A percentile compares a stretch with the other conserved stretches of the same genome.
Conservation (phyloP, 345 rosid species). For the Euphorbia peplus region DNA sequence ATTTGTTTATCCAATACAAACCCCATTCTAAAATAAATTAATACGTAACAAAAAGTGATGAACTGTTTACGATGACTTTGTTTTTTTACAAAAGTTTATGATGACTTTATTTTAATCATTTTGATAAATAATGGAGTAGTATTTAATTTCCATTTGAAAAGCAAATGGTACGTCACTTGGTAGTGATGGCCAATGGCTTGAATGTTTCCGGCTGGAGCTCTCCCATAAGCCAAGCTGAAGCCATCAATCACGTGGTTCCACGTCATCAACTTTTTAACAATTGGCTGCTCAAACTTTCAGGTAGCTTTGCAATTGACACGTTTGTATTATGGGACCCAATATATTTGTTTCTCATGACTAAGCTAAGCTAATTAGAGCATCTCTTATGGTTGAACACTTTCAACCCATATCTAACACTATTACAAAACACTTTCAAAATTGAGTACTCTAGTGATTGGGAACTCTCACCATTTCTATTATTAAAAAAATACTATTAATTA, state of each 20-base stretch:
- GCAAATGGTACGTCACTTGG: constrained; percentile 10
- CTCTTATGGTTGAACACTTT: too few species aligned
- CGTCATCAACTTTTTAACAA: constrained; percentile 15
- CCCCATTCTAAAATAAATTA: background rate
- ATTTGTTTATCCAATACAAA: background rate
- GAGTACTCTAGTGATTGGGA: too few species aligned
- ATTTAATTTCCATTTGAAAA: background rate
- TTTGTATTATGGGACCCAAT: background rate
- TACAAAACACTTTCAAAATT: too few species aligned
- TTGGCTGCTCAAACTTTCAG: constrained; percentile 18
- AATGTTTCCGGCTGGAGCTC: background rate
- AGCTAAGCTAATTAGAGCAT: too few species aligned
- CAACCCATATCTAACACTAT: too few species aligned
- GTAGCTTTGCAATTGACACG: background rate
- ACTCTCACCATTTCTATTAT: too few species aligned
- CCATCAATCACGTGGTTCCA: constrained; percentile 10
- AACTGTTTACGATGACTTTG: constrained; percentile 5
- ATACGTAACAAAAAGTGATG: background rate
- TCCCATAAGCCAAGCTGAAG: background rate
- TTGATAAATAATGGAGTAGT: background rate
- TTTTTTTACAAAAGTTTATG: too few species aligned
- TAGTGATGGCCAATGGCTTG: background rate
- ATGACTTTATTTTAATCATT: background rate
- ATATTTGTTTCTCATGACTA: constrained; percentile 40
- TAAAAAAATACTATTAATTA: too few species aligned